Base-by-base conservation (phyloP, 2,329 filamentous ascomycete genomes). In the Zarea fungicola region DNA sequence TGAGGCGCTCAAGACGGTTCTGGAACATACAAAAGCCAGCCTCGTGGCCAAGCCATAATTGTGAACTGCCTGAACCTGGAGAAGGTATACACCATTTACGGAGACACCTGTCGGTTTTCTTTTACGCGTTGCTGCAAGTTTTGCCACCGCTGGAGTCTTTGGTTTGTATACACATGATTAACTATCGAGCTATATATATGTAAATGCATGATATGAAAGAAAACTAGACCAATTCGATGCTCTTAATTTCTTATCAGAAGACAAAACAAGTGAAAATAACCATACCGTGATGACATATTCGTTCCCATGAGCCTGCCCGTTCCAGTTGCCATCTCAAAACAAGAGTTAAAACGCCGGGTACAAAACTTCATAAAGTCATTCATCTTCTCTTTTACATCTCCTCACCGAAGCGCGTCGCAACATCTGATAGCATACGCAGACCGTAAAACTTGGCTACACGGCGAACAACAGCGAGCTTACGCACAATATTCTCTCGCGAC, bases 381-480 rank as follows among this genome's bases (percentile, higher is more conserved):
- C 42, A 34, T 28, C 19, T 32, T 31, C n/a, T 35, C 18, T 32
- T 35, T 19, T 54, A 81, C 52, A 80, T 56, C 8, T 65, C 72
- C 41, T 61, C 67, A 53, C 74, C 58, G 51, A 91, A 74, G 49
- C 81, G 84, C 53, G 78, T 76, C 6, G 92, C 85, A 42, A 95
- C 85, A 55, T 77, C 82, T 52, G 78, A 80, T 64, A 99, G 67
- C 86, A 97, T 91, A 62, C 81, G 80, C 62, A 97, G 71, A 5
- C 82, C 84, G 69, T 93, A 96, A 62, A 83, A 90, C 58, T 73
- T 77, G 7, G 88, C 88, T 42, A 95, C 91, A 46, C 79, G 83
- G 56, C 74, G 76, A 67, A 89, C 84, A 5, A 96, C 85, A 35
- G 66, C 75, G 59, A 97, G 59, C 62, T 73, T 78, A 62, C 74